Evolutionary conservation across 306 rosid genomes (phyloP), one percentile per base, ranked within the genome.

Genomic region (Calophaca sinica): DNA sequence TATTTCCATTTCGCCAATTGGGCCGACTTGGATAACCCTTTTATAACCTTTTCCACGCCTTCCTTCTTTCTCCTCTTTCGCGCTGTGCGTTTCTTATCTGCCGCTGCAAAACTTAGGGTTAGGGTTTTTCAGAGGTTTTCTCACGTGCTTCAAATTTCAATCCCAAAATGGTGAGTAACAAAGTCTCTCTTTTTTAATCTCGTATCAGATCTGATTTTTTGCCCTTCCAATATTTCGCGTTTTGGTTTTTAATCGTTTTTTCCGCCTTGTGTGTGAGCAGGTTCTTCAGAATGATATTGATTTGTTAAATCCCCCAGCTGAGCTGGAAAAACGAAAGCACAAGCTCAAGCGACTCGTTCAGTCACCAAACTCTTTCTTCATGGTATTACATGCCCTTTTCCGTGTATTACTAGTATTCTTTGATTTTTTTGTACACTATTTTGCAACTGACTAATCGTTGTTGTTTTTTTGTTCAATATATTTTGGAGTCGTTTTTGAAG

Each of bases 221-320:
- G 31, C 20, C 1, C 7, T 39, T 54, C 9, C 12, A 7, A 1
- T 4, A 11, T 9, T 32, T 41, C 26, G 26, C 26, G 26, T 57
- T 11, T 3, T 46, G 3, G 9, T 46, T 58, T 32, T 58, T 28
- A 0, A 44, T 36, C 2, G 9, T 58, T 73, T 67, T 7, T 48
- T 3, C 2, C 44, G 6, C 4, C 4, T 32, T 72, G 6, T 41
- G 28, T 3, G 2, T 59, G 61, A 33, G 32, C 12, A 85, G 89
- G 86, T 85, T 76, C 89, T 85, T 41, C 88, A 79, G 62, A 85
- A 85, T 6, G 89, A 85, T 50, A 54, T 85, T 48, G 89, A 85
- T 77, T 73, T 85, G 80, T 70, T 85, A 35, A 85, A 85, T 33
- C 88, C 88, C 1, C 88, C 86, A 31, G 82, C 75, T 61, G 86